Evolutionary conservation across 495 filamentous ascomycete genomes (phyloP).

Genomic region (Cercophora scortea): DNA sequence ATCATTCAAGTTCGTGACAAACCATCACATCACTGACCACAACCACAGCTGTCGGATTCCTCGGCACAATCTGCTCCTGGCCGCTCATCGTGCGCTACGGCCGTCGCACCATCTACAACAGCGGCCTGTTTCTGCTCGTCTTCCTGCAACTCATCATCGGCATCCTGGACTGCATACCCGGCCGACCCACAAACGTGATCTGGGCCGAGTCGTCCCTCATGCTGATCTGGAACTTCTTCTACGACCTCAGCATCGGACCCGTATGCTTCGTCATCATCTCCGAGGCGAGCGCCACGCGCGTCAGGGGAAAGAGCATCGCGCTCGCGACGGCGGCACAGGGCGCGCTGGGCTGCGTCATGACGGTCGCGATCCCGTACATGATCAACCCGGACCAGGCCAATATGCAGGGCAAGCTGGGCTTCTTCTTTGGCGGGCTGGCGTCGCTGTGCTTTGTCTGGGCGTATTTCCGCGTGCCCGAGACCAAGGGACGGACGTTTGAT

Average conservation of each 20-base stretch:
- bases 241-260: conserved; percentile 51
- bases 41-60: conserved; percentile 26
- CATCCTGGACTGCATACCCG: conserved; percentile 47
- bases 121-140: conserved; percentile 38
- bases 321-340: conserved; percentile 55
- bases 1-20: no score
- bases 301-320: conserved; percentile 56
- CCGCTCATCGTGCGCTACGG: conserved; percentile 45
- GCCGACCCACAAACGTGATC: conserved; percentile 29
- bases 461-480: conserved; percentile 55
- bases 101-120: conserved; percentile 46
- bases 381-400: conserved; percentile 59
- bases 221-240: conserved; percentile 51
- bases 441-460: conserved; percentile 34
- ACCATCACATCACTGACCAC: no score
- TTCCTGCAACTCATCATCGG: conserved; percentile 50
- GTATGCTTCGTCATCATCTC: conserved; percentile 55
- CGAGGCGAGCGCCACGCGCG: conserved; percentile 48
- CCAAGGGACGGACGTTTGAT: conserved; percentile 50
- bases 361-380: conserved; percentile 58
- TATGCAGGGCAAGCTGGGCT: conserved; percentile 57
- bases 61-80: conserved; percentile 49
- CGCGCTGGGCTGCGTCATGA: conserved; percentile 51
- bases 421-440: conserved; percentile 56
- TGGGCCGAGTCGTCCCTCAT: conserved; percentile 50